Evolutionary conservation across 73 alveolate species (phyloP).

Genomic region (Paramecium caudatum): DNA sequence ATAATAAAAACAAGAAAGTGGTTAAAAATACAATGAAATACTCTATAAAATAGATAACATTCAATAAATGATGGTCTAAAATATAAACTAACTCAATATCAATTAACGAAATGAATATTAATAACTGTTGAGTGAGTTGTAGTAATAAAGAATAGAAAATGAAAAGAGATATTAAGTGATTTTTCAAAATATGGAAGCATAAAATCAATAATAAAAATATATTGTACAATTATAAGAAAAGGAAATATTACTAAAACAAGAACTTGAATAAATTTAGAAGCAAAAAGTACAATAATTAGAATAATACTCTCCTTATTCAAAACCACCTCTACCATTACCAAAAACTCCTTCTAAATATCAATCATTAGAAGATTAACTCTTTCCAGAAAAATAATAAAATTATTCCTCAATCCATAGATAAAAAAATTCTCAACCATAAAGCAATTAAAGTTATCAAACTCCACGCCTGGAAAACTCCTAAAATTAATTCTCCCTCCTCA

Average conservation of each 20-base stretch:
- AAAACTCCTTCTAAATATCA: too few species aligned
- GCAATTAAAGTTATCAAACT: too few species aligned
- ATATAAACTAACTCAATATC: neutral
- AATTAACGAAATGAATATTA: conserved; percentile 1
- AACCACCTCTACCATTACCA: neutral
- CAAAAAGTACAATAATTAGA: neutral
- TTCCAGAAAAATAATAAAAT: neutral
- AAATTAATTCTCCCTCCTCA: too few species aligned
- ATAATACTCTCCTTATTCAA: neutral
- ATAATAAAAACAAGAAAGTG: neutral
- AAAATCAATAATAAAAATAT: neutral
- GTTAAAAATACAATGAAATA: neutral
- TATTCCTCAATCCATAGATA: too few species aligned
- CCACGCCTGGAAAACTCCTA: too few species aligned
- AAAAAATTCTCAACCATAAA: too few species aligned
- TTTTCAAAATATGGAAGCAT: neutral
- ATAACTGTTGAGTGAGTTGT: neutral
- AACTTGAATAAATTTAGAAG: neutral
- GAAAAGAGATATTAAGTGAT: neutral
- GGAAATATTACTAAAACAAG: neutral
- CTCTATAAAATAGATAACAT: conserved; percentile 8
- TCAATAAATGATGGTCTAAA: neutral
- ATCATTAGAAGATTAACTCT: neutral
- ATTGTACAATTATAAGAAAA: neutral
- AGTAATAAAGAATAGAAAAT: neutral